Conservation (phyloP, 495 filamentous ascomycete species). For the Daldinia bambusicola region DNA sequence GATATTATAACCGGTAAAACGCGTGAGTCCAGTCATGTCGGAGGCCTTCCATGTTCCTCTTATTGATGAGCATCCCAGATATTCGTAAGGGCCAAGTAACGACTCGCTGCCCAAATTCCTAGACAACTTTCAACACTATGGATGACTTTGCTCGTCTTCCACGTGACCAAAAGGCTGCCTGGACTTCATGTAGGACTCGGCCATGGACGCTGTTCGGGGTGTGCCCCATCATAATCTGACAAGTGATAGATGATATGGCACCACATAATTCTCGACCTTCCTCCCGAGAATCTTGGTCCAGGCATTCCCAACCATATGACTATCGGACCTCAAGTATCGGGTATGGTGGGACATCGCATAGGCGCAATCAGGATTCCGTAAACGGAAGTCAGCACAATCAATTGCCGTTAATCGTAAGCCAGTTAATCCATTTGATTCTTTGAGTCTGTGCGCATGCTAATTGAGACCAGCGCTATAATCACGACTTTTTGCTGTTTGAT, state of each 20-base stretch:
- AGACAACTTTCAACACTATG: conserved; percentile 8
- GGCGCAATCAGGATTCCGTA: not conserved
- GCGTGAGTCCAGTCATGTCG: conserved; percentile 26
- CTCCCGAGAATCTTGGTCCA: conserved; percentile 16
- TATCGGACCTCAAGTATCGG: conserved; percentile 3
- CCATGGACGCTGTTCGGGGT: not conserved
- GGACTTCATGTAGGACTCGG: conserved; percentile 25
- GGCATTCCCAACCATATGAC: conserved; percentile 18
- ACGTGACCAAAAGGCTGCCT: conserved; percentile 19
- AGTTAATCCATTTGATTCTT: not conserved
- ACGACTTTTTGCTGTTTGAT: conserved; percentile 1
- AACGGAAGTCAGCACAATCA: conserved; percentile 5
- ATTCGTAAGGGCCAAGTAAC: not conserved
- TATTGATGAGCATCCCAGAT: conserved; percentile 13
- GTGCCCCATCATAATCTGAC: conserved; percentile 20
- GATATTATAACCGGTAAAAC: conserved; percentile 8
- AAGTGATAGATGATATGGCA: conserved; percentile 19
- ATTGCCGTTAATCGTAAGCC: conserved; percentile 2
- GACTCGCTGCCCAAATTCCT: not conserved
- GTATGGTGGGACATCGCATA: conserved; percentile 6
- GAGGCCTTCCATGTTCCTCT: not conserved
- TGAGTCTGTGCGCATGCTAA: conserved; percentile 1
- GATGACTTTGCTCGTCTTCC: conserved; percentile 5
- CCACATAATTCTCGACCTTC: not conserved
- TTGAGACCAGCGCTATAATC: not conserved